These are phyloP conservation scores for Arachis stenosperma DNA, from an alignment of 306 rosid species.

Conservation along the genomic window DNA sequence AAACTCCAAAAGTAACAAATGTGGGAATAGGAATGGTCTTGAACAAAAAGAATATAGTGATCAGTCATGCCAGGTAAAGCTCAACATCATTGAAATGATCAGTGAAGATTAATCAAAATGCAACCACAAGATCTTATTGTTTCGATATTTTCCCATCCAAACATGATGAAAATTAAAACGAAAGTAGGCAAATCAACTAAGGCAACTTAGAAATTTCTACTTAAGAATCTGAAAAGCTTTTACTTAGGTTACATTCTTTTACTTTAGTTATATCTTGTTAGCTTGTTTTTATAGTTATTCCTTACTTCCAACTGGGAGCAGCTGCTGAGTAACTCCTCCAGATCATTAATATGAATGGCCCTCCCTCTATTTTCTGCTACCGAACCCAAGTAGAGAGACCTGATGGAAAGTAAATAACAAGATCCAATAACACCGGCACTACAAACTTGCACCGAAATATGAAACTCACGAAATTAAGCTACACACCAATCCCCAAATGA, in stretches of 20 bases:
- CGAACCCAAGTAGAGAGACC: slow-evolving; percentile 91
- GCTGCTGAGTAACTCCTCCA: slow-evolving; percentile 84
- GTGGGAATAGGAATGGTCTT: neutral
- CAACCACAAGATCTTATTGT: neutral
- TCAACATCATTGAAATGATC: neutral
- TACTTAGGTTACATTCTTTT: slow-evolving; percentile 3
- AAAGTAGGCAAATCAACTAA: neutral
- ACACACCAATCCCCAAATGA: slow-evolving; percentile 22
- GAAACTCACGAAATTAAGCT: slow-evolving; percentile 13
- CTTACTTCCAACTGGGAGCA: slow-evolving; percentile 93
- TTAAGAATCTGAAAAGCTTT: neutral
- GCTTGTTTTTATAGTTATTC: slow-evolving; percentile 19
- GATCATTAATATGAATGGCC: slow-evolving; percentile 76
- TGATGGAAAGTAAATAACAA: slow-evolving; percentile 49
- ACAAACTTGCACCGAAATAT: slow-evolving; percentile 9
- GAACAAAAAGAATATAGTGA: neutral
- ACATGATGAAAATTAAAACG: slow-evolving; percentile 17
- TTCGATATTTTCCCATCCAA: neutral
- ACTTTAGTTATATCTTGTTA: neutral
- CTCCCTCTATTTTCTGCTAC: slow-evolving; percentile 85
- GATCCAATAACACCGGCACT: slow-evolving; percentile 41
- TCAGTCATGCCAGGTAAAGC: slow-evolving; percentile 20
- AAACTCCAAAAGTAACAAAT: slow-evolving; percentile 11
- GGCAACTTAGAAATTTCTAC: neutral
- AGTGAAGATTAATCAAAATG: slow-evolving; percentile 16